Evolutionary conservation across 2,329 filamentous ascomycete species (phyloP).

Genomic region (Aspergillus sp.): DNA sequence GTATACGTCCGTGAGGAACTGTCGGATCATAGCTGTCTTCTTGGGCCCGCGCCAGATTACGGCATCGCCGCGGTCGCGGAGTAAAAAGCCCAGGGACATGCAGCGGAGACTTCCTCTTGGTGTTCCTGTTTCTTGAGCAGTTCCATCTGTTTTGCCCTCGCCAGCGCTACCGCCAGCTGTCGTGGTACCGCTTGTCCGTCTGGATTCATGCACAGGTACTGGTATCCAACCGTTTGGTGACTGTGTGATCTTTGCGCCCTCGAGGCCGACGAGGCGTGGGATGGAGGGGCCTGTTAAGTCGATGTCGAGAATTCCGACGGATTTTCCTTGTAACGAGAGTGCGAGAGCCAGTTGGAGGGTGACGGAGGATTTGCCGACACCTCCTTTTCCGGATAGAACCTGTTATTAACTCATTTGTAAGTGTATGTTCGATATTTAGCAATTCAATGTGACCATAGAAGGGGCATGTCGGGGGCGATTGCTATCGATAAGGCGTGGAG

Average conservation of each 20-base stretch:
- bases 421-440: not conserved
- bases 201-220: conserved; percentile 72
- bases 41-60: conserved; percentile 98
- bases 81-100: conserved; percentile 91
- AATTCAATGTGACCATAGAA: not conserved
- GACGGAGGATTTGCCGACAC: conserved; percentile 96
- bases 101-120: conserved; percentile 54
- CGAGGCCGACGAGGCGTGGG: conserved; percentile 88
- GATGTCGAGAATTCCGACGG: conserved; percentile 92
- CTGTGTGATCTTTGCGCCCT: conserved; percentile 85
- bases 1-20: conserved; percentile 88
- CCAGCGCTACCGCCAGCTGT: not conserved
- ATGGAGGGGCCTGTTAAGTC: conserved; percentile 96
- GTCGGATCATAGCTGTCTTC: conserved; percentile 97
- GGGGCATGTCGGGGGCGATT: not conserved
- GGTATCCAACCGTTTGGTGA: conserved; percentile 90
- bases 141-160: not conserved
- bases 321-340: conserved; percentile 78
- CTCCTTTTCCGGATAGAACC: conserved; percentile 93
- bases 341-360: conserved; percentile 93
- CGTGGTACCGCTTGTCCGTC: conserved; percentile 13
- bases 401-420: conserved; percentile 23
- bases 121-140: not conserved
- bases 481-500: conserved; percentile 43
- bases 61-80: conserved; percentile 79